Evolutionary conservation across 2,329 filamentous ascomycete genomes (phyloP), one percentile per base, ranked within the genome.

Genomic region (Tolypocladium pustulatum): DNA sequence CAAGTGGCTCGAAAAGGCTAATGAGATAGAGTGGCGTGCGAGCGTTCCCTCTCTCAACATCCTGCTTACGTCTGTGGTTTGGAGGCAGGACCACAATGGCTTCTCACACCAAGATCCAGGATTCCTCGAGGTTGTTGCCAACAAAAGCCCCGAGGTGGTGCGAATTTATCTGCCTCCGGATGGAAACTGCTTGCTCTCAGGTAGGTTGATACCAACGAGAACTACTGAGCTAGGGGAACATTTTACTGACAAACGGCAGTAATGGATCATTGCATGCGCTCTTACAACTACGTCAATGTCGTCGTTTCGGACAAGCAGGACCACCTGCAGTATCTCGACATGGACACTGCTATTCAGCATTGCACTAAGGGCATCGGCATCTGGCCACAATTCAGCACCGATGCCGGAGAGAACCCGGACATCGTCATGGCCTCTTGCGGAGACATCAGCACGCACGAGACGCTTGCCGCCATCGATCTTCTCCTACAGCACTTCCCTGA

Each of bases 81-180:
- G 88, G 89, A 78, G 89, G 66, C 89, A 91, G 75, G 89, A 91
- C 64, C 89, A 91, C 77, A 92, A 91, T 66, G 89, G 89, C 40
- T 92, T 92, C 74, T 91, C 87, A 0, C 88, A 91, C 69, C 88
- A 91, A 69, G 88, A 91, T 63, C 89, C 88, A 0, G 88, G 88
- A 43, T 92, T 92, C 79, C 80, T 92, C 15, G 88, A 91, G 63
- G 86, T 91, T 0, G 82, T 92, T 2, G 85, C 84, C 64, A 91
- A 92, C 76, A 91, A 91, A 76, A 87, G 83, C 63, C 88, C 89
- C 9, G 87, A 91, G 65, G 86, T 91, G 5, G 88, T 90, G 20
- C 86, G 89, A 58, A 90, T 92, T 67, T 92, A 92, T 69, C 81
- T 92, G 4, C 89, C 89, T 27, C 88, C 89, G 0, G 89, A 92